Conservation (phyloP, 805 yeast species). For the Osmozyma mogii region DNA sequence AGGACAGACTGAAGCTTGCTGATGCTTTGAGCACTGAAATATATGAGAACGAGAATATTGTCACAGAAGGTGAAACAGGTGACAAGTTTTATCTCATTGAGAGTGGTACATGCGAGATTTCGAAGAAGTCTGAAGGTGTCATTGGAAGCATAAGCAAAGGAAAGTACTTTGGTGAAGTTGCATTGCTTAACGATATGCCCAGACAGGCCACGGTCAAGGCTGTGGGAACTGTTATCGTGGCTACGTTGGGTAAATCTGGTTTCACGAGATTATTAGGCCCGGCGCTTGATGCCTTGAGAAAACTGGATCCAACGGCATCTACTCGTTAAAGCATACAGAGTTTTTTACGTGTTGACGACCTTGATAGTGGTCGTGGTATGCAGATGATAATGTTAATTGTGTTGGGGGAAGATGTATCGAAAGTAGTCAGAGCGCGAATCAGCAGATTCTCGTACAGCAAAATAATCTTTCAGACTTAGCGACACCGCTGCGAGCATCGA, state of each 20-base stretch:
- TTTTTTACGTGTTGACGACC: too few relatives aligned
- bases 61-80: conserved; percentile 71
- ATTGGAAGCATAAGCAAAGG: conserved; percentile 63
- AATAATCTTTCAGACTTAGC: too few relatives aligned
- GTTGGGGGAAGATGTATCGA: too few relatives aligned
- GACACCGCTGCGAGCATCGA: too few relatives aligned
- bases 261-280: conserved; percentile 93
- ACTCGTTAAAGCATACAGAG: too few relatives aligned
- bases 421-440: too few relatives aligned
- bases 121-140: conserved; percentile 52
- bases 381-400: too few relatives aligned
- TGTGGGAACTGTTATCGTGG: conserved; percentile 67
- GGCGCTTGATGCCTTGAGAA: conserved; percentile 78
- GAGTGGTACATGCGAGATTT: conserved; percentile 75
- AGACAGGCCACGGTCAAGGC: conserved; percentile 92
- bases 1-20: conserved; percentile 86
- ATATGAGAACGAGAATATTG: conserved; percentile 67
- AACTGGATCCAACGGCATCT: conserved; percentile 80
- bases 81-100: conserved; percentile 43
- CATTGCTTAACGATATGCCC: conserved; percentile 83
- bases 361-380: too few relatives aligned
- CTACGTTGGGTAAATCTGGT: conserved; percentile 86
- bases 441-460: too few relatives aligned
- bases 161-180: conserved; percentile 95
- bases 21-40: conserved; percentile 83